These are phyloP conservation scores for Phytopythium chamaehyphon DNA, from an alignment of 352 stramenopile species.

Conservation along the genomic window DNA sequence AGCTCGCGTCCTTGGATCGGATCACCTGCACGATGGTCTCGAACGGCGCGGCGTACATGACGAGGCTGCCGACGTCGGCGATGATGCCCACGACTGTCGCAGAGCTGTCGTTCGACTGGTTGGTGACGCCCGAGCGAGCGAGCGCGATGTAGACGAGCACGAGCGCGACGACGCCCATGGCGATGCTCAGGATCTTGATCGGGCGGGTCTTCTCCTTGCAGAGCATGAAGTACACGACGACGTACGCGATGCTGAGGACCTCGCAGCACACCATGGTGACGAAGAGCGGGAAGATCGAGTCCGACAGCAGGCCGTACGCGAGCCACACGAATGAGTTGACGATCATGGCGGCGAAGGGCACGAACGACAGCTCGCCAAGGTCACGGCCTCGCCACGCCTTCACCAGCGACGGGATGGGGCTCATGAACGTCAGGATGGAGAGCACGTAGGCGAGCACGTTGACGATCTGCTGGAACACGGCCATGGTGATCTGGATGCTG, in stretches of 20 bases:
- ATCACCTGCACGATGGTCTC: slow-evolving; percentile 18
- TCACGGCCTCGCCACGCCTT: background rate
- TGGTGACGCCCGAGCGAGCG: slow-evolving; percentile 16
- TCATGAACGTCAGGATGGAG: slow-evolving; percentile 6
- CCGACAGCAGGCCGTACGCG: slow-evolving; percentile 36
- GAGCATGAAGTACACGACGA: slow-evolving; percentile 22
- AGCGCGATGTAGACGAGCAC: slow-evolving; percentile 16
- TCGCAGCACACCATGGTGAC: slow-evolving; percentile 34
- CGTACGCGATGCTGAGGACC: slow-evolving; percentile 43
- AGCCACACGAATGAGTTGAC: slow-evolving; percentile 7
- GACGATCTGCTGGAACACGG: slow-evolving; percentile 4
- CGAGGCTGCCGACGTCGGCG: slow-evolving; percentile 13
- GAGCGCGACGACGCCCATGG: slow-evolving; percentile 87
- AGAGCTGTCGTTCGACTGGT: slow-evolving; percentile 13
- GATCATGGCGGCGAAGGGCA: slow-evolving; percentile 2
- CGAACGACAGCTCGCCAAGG: slow-evolving; percentile 2
- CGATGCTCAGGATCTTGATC: slow-evolving; percentile 18
- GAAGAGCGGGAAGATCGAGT: slow-evolving; percentile 54
- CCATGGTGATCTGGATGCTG: background rate
- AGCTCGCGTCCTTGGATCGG: slow-evolving; percentile 22
- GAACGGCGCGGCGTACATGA: slow-evolving; percentile 14
- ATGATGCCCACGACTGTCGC: slow-evolving; percentile 19
- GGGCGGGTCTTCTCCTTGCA: slow-evolving; percentile 15
- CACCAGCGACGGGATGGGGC: slow-evolving; percentile 2
- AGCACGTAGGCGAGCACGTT: slow-evolving; percentile 5